Evolutionary conservation across 2,329 filamentous ascomycete species (phyloP).

Genomic region (Geosmithia flava): DNA sequence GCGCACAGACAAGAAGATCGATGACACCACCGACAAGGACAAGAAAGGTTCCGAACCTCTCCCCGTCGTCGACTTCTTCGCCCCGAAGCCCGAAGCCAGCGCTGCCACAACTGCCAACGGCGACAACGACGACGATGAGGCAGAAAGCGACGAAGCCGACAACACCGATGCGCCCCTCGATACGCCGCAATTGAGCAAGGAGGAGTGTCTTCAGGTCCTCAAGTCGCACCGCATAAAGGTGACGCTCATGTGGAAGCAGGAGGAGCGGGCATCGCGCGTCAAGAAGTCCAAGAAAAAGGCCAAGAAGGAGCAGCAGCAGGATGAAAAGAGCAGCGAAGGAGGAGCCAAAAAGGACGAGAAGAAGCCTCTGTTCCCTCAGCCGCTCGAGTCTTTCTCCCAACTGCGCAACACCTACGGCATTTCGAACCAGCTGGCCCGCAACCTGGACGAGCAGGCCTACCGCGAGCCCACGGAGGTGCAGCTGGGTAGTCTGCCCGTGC

Average conservation of each 20-base stretch:
- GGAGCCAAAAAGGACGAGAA: slow-evolving; percentile 38
- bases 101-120: slow-evolving; percentile 18
- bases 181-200: slow-evolving; percentile 38
- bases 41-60: slow-evolving; percentile 17
- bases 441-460: slow-evolving; percentile 76
- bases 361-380: slow-evolving; percentile 62
- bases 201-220: slow-evolving; percentile 62
- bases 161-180: not conserved
- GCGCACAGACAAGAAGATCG: slow-evolving; percentile 19
- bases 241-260: slow-evolving; percentile 52
- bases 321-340: slow-evolving; percentile 25
- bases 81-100: slow-evolving; percentile 26
- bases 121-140: slow-evolving; percentile 9
- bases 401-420: slow-evolving; percentile 62
- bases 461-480: slow-evolving; percentile 87
- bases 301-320: slow-evolving; percentile 29
- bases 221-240: slow-evolving; percentile 77
- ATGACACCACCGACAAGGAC: slow-evolving; percentile 18
- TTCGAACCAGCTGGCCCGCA: slow-evolving; percentile 60
- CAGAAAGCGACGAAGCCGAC: slow-evolving; percentile 4
- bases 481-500: slow-evolving; percentile 68
- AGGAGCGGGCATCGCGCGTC: slow-evolving; percentile 30
- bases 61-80: slow-evolving; percentile 47
- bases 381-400: slow-evolving; percentile 65
- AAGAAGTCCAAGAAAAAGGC: slow-evolving; percentile 43